Evolutionary conservation across 225 moss, liverwort and hornwort genomes (phyloP), one percentile per base, ranked within the genome.

Genomic region (Sphagnum tenellum): DNA sequence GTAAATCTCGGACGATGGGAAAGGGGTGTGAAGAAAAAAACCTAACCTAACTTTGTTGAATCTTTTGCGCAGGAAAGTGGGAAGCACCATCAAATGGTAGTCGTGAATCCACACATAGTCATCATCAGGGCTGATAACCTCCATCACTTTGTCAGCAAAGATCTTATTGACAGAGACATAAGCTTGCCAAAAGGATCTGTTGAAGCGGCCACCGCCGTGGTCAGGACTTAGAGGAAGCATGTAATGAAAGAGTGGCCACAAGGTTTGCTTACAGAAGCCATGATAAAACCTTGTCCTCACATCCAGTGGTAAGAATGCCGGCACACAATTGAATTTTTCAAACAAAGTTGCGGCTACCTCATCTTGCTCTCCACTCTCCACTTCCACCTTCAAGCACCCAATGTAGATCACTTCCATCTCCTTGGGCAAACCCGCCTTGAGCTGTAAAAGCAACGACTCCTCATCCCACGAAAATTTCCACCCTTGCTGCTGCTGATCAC

Each of bases 71-170:
- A 98, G 66, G 69, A 98, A 92, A 2, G 96, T 89, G 9, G 96
- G 96, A 46, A 98, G 80, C 65, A 93, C 87, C 74, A 98, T 88
- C 64, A 98, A 77, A 77, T 98, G 96, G 63, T 98, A 98, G 67
- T 98, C 96, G 74, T 98, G 96, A 69, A 98, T 82, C 96, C 96
- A 98, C 45, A 98, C 96, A 57, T 83, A 98, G 82, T 98, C 96
- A 66, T 93, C 92, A 12, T 98, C 96, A 1, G 96, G 96, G 68
- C 88, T 98, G 49, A 98, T 93, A 69, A 98, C 96, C 70, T 98
- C 92, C 96, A 90, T 89, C 69, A 98, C 96, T 75, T 92, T 98
- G 69, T 98, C 96, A 7, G 96, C 96, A 69, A 98, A 98, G n/a
- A 84, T 81, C 69, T 92, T 98, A 59, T 98, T 98, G 46, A 82